Evolutionary conservation across 768 basidiomycete genomes (phyloP), one percentile per base, ranked within the genome.

Genomic region (Trametopsis cervina): DNA sequence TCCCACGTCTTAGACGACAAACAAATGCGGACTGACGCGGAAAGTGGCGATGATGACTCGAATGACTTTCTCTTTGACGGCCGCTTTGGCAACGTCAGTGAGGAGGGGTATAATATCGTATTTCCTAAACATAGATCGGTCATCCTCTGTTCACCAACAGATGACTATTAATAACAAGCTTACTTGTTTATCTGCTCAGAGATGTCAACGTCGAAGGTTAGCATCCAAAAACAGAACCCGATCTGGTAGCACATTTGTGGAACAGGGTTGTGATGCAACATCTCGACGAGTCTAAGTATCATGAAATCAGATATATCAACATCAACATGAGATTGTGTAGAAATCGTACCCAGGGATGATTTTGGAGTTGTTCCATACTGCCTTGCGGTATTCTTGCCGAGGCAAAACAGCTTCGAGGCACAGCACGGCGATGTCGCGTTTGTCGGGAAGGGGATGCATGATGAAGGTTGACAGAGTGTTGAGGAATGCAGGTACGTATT

Each of bases 201-300:
- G 24, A 96, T 75, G 29, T 83, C 77, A 57, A 81, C 75, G 61
- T 99, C 92, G 54, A 96, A 99, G 0, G 92, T 88, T 47, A 98
- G 69, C 43, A 97, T 69, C 96, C 96, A 99, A 52, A 97, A 71
- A 63, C 90, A 95, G 63, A 91, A 89, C 21, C 81, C 80, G 37
- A 93, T 82, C 73, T 96, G 93, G 63, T 98, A 99, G 68, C 80
- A 86, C 82, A 95, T 89, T 67, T 99, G 96, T 17, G 94, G 89
- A 18, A 83, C 80, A 13, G 89, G 83, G 53, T 81, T 87, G 44
- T 81, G 73, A 59, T 83, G 84, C 47, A 97, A 71, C 21, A 89
- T 85, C 24, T 93, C 88, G 4, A 93, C 77, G 39, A 96, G 72
- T 18, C 92, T 95, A 46, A 26, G 37, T 4, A 40, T 15, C 13